Conservation (phyloP, 163 green algal species). For the Coccomyxa subellipsoidea region DNA sequence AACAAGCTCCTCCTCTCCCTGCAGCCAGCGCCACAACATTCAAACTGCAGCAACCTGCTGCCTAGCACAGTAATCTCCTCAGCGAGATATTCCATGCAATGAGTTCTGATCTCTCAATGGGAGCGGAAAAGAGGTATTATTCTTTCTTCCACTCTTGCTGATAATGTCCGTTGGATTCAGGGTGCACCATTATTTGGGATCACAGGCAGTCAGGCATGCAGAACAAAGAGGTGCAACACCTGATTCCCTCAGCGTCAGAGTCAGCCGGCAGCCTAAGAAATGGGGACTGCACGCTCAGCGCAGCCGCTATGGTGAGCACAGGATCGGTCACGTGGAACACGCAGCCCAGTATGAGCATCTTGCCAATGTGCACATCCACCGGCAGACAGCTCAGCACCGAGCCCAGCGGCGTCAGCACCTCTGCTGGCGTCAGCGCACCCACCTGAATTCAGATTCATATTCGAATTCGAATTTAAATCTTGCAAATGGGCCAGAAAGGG, state of each 20-base stretch:
- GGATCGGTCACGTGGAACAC: constrained; percentile 72
- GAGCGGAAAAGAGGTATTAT: no score
- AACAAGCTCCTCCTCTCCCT: background rate
- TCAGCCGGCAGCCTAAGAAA: constrained; percentile 38
- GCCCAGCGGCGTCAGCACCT: constrained; percentile 82
- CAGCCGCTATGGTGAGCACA: constrained; percentile 85
- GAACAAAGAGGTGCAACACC: background rate
- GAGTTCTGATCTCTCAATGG: no score
- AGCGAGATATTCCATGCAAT: no score
- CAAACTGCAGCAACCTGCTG: no score
- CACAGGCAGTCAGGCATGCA: no score
- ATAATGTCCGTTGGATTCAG: no score
- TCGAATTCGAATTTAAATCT: no score
- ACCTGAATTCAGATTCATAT: background rate
- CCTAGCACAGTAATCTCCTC: no score
- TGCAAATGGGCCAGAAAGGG: no score
- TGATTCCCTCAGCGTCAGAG: background rate
- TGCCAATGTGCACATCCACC: constrained; percentile 72
- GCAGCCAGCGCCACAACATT: no score
- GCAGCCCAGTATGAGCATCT: constrained; percentile 78
- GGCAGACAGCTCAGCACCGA: constrained; percentile 56
- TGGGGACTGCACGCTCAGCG: constrained; percentile 72
- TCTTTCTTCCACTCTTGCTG: no score
- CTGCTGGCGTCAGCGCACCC: background rate
- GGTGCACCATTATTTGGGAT: no score